phyloP scores from a whole-genome alignment of 164 flowering plant species.

The Vitis rupestris region DNA sequence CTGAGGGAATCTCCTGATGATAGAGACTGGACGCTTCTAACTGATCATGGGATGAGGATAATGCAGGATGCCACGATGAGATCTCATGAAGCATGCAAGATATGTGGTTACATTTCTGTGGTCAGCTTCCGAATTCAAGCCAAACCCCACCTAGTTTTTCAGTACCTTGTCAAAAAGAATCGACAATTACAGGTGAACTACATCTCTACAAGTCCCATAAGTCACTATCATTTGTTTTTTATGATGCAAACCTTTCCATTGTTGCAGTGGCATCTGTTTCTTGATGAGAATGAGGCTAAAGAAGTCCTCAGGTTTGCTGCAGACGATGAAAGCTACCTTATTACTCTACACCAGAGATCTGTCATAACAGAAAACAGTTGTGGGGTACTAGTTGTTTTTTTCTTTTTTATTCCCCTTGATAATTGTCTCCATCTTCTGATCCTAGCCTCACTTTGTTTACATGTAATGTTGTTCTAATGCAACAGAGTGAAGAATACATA shows the following conservation, averaged over 20 bases:
- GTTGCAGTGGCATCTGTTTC: slow-evolving; percentile 1
- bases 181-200: not conserved
- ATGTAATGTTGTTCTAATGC: not conserved
- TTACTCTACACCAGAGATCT: not conserved
- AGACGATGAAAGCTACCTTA: not conserved
- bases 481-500: not conserved
- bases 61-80: not conserved
- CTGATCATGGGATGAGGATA: not conserved
- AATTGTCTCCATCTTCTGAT: not conserved
- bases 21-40: not conserved
- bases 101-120: not conserved
- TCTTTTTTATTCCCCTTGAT: not conserved
- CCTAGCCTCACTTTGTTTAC: not conserved
- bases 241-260: not conserved
- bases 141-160: slow-evolving; percentile 2
- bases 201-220: not conserved
- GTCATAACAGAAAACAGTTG: not conserved
- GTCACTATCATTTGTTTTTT: not conserved
- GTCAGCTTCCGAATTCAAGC: slow-evolving; percentile 4
- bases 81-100: too few species aligned
- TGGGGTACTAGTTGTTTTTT: not conserved
- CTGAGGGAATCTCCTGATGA: slow-evolving; percentile 1
- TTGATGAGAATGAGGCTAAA: not conserved
- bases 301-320: not conserved
- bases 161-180: slow-evolving; percentile 1